Percentiles rank a stretch among this genome's conserved stretches.
These are phyloP conservation scores for Nicotiana benthamiana DNA, from an alignment of 257 asterid genomes.

Conservation along the genomic window DNA sequence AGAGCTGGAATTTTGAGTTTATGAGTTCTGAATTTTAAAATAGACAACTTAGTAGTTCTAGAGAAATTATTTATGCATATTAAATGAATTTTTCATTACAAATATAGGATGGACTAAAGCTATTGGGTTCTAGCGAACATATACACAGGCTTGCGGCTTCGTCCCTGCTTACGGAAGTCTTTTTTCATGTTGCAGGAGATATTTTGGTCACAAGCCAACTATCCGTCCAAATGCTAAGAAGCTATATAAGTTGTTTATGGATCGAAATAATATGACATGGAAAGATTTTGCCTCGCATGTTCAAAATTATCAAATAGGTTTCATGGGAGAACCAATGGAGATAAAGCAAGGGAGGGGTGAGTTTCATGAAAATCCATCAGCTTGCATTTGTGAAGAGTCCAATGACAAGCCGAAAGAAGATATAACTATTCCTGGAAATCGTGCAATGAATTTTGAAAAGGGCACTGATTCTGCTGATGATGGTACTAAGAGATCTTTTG, in stretches of 20 bases:
- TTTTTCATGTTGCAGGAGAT: constrained; percentile 41
- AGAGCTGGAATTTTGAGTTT: too few species aligned
- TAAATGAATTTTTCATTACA: too few species aligned
- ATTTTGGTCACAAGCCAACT: constrained; percentile 61
- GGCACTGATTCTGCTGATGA: background rate
- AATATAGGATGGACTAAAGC: too few species aligned
- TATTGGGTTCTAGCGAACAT: too few species aligned
- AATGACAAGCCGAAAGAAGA: constrained; percentile 9
- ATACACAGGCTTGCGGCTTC: too few species aligned
- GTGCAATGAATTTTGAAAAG: background rate
- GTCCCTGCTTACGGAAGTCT: background rate
- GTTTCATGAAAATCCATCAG: constrained; percentile 62
- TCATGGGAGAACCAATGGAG: constrained; percentile 67
- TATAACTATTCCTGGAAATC: background rate
- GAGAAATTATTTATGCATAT: too few species aligned
- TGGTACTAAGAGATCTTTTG: background rate
- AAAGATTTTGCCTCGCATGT: constrained; percentile 41
- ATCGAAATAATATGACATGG: constrained; percentile 51
- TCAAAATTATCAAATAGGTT: constrained; percentile 44
- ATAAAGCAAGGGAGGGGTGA: constrained; percentile 49
- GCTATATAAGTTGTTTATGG: constrained; percentile 33
- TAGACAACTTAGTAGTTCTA: too few species aligned
- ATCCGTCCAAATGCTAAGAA: constrained; percentile 67
- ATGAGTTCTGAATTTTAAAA: too few species aligned
- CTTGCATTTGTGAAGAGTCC: constrained; percentile 50